These are phyloP conservation scores for Cicer cuneatum DNA, from an alignment of 306 rosid species.

Conservation along the genomic window DNA sequence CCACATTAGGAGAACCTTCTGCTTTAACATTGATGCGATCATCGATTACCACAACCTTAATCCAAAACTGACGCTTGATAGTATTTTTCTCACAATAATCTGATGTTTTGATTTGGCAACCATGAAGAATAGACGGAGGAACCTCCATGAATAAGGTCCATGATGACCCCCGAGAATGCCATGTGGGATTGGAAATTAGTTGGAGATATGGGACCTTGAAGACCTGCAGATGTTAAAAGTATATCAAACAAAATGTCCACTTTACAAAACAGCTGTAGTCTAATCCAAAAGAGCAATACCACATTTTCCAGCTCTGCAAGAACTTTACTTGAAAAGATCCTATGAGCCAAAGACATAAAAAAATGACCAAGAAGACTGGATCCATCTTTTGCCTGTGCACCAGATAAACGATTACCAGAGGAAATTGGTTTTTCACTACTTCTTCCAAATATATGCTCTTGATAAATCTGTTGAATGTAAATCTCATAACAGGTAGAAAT, in stretches of 20 bases:
- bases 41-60: conserved; percentile 78
- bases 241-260: conserved; percentile 39
- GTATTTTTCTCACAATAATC: conserved; percentile 50
- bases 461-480: conserved; percentile 86
- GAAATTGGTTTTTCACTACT: conserved; percentile 60
- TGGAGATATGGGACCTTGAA: conserved; percentile 78
- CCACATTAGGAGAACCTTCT: conserved; percentile 83
- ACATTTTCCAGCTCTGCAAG: conserved; percentile 85
- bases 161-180: conserved; percentile 89
- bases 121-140: conserved; percentile 69
- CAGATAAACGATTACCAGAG: conserved; percentile 51
- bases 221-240: conserved; percentile 57
- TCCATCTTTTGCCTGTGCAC: conserved; percentile 67
- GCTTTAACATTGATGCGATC: conserved; percentile 81
- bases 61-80: conserved; percentile 71
- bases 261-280: conserved; percentile 41
- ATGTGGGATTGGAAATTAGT: conserved; percentile 77
- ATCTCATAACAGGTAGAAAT: conserved; percentile 72
- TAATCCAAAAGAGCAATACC: conserved; percentile 54
- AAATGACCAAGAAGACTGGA: conserved; percentile 86
- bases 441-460: conserved; percentile 73
- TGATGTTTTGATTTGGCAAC: conserved; percentile 55
- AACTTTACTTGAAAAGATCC: conserved; percentile 83
- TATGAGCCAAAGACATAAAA: conserved; percentile 79
- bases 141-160: conserved; percentile 85